Base-by-base conservation (phyloP, 176 grass and related monocot genomes). In the Oryza officinalis region DNA sequence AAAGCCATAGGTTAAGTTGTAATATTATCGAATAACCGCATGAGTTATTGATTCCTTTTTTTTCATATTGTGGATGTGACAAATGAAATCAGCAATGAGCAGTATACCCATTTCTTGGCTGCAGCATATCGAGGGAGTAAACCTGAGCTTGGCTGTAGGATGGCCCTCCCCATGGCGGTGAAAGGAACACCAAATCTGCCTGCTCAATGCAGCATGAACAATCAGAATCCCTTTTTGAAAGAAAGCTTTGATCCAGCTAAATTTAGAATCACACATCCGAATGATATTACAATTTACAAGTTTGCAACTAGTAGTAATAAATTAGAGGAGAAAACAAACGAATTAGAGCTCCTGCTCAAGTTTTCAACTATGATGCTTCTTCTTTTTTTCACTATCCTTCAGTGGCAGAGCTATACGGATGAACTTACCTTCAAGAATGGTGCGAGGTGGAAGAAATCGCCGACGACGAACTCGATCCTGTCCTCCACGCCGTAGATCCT, bases 141-240 rank as follows among this genome's bases (percentile, higher is more conserved):
- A 72, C 38, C 61, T 76, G 30, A 13, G 88, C 57, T 49, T 90
- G 25, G 2, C 54, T 71, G 77, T 92, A 94, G 7, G 92, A 86
- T 77, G 92, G 92, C 0, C 92, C 89, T 92, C 92, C 92, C 92
- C 92, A 94, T 44, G 92, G 92, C 69, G 92, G 92, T 43, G 89
- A 94, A 87, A 94, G 84, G 78, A 94, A 94, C 84, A 94, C 72
- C 61, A 86, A 5, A 85, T 94, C 89, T 35, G 87, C 92, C 92
- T 94, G 65, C 47, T 60, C 18, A 23, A 60, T 64, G 38, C 1
- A 72, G 50, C 8, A 59, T 12, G 54, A 76, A 63, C 26, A 69
- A 79, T 87, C 31, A 89, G 35, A 10, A 81, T 27, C 22, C 50
- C 0, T 35, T 35, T 35, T 5, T 54, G 31, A 23, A 80, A 67